phyloP scores from a whole-genome alignment of 371 early-diverging fungal species.

The Mucor irregularis region DNA sequence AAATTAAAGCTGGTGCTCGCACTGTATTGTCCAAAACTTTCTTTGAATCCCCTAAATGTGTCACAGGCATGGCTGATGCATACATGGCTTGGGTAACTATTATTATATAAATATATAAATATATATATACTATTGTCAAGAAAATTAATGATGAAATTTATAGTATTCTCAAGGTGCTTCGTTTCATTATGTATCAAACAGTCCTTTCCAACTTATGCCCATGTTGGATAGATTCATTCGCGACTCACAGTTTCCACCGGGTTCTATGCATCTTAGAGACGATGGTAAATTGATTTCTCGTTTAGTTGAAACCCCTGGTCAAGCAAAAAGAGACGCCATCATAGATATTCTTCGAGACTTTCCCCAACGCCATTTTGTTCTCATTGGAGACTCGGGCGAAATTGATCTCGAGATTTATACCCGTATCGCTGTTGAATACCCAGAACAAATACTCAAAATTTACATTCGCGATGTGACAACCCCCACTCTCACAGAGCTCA shows the following conservation, averaged over 20 bases:
- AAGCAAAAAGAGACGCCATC: constrained; percentile 64
- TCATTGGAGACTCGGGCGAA: constrained; percentile 92
- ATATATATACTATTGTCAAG: no score
- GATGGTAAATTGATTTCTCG: constrained; percentile 48
- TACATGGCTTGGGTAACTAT: constrained; percentile 63
- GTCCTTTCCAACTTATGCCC: constrained; percentile 86
- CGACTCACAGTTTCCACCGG: constrained; percentile 73
- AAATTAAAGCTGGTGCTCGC: constrained; percentile 68
- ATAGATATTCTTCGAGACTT: constrained; percentile 64
- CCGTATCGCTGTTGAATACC: constrained; percentile 59
- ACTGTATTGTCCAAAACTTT: constrained; percentile 73
- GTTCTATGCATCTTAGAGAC: constrained; percentile 71
- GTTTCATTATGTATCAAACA: constrained; percentile 91
- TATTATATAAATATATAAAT: background rate
- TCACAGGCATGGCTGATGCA: constrained; percentile 72
- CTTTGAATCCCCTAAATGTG: constrained; percentile 57
- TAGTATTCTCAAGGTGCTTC: constrained; percentile 67
- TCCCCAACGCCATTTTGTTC: constrained; percentile 81
- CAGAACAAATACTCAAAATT: constrained; percentile 73
- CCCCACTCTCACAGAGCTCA: background rate
- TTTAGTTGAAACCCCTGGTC: constrained; percentile 39
- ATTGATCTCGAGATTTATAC: constrained; percentile 84
- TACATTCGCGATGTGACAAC: constrained; percentile 84
- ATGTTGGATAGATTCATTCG: constrained; percentile 73
- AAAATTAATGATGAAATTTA: no score